Base-by-base conservation (phyloP, 2,329 filamentous ascomycete genomes). In the Aureobasidium leucospermi region DNA sequence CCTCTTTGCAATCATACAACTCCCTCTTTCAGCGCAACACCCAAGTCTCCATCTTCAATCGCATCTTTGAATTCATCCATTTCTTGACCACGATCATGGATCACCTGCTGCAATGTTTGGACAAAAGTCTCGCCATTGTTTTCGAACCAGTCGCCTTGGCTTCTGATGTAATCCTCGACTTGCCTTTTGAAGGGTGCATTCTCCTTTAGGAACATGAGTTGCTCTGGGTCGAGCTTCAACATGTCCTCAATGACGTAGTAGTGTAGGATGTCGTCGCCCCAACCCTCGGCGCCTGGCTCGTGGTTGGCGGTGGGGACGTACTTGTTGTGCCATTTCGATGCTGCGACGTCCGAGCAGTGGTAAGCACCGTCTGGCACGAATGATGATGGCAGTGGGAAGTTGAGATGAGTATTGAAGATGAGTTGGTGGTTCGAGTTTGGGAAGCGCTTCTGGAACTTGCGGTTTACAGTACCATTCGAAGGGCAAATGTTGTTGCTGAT, bases 31-130 rank as follows among this genome's bases (percentile, higher is more conserved):
- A 58, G 36, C 2, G 71, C 75, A 62, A 96, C 71, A 76, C 96
- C 63, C 83, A 89, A 65, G 83, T 89, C 75, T 76, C 95, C 61
- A 78, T 88, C 68, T 82, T 85, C 69, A 83, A 87, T 59, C 79
- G 87, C 62, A 74, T 84, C 47, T 80, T 85, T 68, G 84, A 96
- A 68, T 46, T 77, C 78, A 36, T 73, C 73, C 6, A 79, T 68
- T 63, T 82, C 76, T 47, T 78, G 76, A 0, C 81, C 81, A 8
- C 83, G 69, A 68, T 85, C 79, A 57, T 72, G 74, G 61, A 85
- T 67, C 43, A 86, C 82, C 73, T 76, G 79, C 56, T 78, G 76
- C 48, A 85, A 65, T 32, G 83, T 85, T 72, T 85, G 80, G 13
- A 75, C 78, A 67, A 83, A 83, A 39, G 83, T 85, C 70, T 85